Conservation (phyloP, 2,329 filamentous ascomycete genomes). For the Cladobotryum mycophilum region DNA sequence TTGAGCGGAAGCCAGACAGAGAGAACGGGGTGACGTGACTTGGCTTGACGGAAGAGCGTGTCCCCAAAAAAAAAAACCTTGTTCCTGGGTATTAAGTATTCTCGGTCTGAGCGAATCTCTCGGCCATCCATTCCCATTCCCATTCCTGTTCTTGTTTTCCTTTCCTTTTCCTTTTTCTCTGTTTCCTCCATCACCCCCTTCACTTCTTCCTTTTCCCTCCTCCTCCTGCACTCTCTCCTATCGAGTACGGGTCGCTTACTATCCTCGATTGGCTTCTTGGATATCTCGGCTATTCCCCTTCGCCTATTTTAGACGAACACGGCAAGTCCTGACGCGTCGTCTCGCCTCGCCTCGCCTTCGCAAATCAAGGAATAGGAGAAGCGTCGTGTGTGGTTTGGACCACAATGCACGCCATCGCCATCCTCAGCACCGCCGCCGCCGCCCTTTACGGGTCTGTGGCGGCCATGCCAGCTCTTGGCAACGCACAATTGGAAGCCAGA, state of each 20-base stretch:
- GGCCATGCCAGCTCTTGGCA: constrained; percentile 24
- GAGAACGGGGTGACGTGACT: not conserved
- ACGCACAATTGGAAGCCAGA: constrained; percentile 14
- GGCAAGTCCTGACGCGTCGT: no score
- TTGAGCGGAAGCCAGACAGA: not conserved
- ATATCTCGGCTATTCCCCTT: not conserved
- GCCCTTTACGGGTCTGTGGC: constrained; percentile 21
- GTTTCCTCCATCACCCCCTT: not conserved
- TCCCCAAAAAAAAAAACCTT: no score
- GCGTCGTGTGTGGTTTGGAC: no score
- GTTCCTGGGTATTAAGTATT: not conserved
- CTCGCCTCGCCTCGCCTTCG: not conserved
- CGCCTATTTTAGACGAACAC: not conserved
- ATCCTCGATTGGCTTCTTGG: not conserved
- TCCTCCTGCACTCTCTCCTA: not conserved
- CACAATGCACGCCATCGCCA: constrained; percentile 26
- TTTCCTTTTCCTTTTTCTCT: not conserved
- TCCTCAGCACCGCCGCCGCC: constrained; percentile 22
- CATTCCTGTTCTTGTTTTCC: not conserved
- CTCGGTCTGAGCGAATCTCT: not conserved
- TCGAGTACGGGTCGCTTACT: not conserved
- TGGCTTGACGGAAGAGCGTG: not conserved
- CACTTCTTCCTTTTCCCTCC: not conserved
- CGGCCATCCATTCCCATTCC: not conserved
- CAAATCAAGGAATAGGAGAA: not conserved